Base-by-base conservation (phyloP, 441 rosid species). In the Gossypium schwendimanii region DNA sequence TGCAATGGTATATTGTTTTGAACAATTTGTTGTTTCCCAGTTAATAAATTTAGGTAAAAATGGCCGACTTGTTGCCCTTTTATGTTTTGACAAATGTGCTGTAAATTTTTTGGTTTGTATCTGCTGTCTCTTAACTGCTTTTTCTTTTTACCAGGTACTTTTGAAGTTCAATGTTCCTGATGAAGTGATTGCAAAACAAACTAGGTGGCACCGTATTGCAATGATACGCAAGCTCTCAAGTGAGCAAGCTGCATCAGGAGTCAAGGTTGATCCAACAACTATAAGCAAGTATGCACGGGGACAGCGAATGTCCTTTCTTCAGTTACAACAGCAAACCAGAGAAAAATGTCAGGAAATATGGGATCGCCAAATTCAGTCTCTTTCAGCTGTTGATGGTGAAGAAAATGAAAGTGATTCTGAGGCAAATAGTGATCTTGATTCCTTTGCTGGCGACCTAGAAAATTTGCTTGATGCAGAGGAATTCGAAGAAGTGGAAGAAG, bases 121-220 rank as follows among this genome's bases (percentile, higher is more conserved):
- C 7, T 41, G 45, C 10, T 44, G 24, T 20, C 44, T 76, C 72
- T 57, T 15, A 62, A 60, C 61, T 50, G 71, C 60, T 15, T 24
- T 10, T 54, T 63, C 67, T 52, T 26, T 63, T 79, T 73, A 76
- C 44, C 87, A 93, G 99, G 98, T 96, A 73, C 96, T 96, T 79
- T 85, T 93, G 15, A 96, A 93, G 84, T 93, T 96, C 84, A 89
- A 89, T 85, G 96, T 96, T 71, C 89, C 93, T 11, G 98, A 96
- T 73, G 96, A 93, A 76, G 84, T 86, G 77, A 90, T 93, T 75
- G 89, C 95, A 70, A 96, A 89, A 81, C 97, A 86, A 83, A 96
- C 97, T 41, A 88, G 99, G 78, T 93, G 99, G 99, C 99, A 96
- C 79, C 97, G 98, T 70, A 96, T 96, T 83, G 99, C 99, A 54